These are phyloP conservation scores for Aristolochia contorta DNA, from an alignment of 164 flowering plant species.

Conservation along the genomic window DNA sequence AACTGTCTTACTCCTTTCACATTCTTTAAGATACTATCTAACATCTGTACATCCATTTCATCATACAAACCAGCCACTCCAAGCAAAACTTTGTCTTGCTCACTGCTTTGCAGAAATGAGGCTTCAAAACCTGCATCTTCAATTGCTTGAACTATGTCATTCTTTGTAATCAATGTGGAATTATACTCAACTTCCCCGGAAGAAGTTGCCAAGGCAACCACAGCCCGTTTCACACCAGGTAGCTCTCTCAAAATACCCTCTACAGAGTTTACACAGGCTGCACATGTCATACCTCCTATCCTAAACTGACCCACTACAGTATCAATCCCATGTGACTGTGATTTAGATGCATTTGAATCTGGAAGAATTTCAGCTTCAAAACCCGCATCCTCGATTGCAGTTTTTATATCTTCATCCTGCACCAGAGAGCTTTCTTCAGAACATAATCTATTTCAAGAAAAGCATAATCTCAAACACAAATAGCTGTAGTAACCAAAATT, in stretches of 20 bases:
- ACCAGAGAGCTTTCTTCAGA: conserved; percentile 2
- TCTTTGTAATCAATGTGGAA: conserved; percentile 59
- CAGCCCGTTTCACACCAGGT: conserved; percentile 84
- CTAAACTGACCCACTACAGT: conserved; percentile 74
- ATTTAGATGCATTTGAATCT: conserved; percentile 26
- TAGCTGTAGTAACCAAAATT: not conserved
- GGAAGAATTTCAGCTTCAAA: conserved; percentile 87
- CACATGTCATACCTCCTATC: conserved; percentile 99
- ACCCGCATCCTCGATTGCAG: conserved; percentile 96
- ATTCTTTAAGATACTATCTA: conserved; percentile 51
- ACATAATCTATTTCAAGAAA: not conserved
- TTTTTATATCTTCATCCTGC: conserved; percentile 78
- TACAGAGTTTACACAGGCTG: conserved; percentile 90
- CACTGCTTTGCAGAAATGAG: conserved; percentile 71
- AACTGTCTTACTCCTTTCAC: conserved; percentile 70
- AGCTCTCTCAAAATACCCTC: conserved; percentile 77
- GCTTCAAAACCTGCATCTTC: conserved; percentile 98
- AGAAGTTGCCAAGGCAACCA: conserved; percentile 85
- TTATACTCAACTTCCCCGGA: conserved; percentile 93
- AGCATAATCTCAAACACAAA: not conserved
- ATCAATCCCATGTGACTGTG: conserved; percentile 20
- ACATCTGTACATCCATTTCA: conserved; percentile 49
- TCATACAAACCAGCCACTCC: conserved; percentile 46
- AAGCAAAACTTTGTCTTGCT: conserved; percentile 60
- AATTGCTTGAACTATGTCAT: conserved; percentile 73